phyloP scores from a whole-genome alignment of 1,139 yeast genomes.

The Suhomyces guaymorum region DNA sequence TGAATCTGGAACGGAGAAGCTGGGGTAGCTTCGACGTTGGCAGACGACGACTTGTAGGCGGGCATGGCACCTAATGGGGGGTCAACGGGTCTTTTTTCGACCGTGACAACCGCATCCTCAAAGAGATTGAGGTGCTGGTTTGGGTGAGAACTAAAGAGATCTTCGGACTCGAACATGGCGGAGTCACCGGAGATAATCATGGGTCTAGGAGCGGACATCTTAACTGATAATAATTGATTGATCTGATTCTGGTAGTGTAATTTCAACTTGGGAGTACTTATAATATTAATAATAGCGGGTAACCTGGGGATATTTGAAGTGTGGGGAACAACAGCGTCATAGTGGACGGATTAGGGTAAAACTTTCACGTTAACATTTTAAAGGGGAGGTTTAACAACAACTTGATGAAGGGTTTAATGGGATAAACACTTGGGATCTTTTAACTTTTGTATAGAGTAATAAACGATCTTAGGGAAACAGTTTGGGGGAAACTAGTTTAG shows the following conservation, averaged over 20 bases:
- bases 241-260: no score
- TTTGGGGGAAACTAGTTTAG: slow-evolving; percentile 27
- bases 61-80: slow-evolving; percentile 24
- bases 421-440: slow-evolving; percentile 13
- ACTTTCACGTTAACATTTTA: slow-evolving; percentile 18
- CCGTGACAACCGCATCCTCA: slow-evolving; percentile 9
- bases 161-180: slow-evolving; percentile 30
- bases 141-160: slow-evolving; percentile 19
- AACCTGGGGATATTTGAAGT: slow-evolving; percentile 10
- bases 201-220: slow-evolving; percentile 29
- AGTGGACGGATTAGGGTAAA: slow-evolving; percentile 26
- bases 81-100: slow-evolving; percentile 8
- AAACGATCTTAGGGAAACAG: slow-evolving; percentile 10
- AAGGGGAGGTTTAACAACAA: slow-evolving; percentile 21
- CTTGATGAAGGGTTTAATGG: slow-evolving; percentile 12
- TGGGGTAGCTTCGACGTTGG: slow-evolving; percentile 11
- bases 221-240: no score
- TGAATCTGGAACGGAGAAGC: slow-evolving; percentile 54
- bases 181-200: slow-evolving; percentile 33
- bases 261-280: no score
- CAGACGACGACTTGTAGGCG: slow-evolving; percentile 9
- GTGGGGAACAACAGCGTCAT: slow-evolving; percentile 28
- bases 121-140: slow-evolving; percentile 13
- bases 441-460: slow-evolving; percentile 13
- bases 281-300: no score